Conservation (phyloP, 2,329 filamentous ascomycete species). For the Blastomyces percursus region DNA sequence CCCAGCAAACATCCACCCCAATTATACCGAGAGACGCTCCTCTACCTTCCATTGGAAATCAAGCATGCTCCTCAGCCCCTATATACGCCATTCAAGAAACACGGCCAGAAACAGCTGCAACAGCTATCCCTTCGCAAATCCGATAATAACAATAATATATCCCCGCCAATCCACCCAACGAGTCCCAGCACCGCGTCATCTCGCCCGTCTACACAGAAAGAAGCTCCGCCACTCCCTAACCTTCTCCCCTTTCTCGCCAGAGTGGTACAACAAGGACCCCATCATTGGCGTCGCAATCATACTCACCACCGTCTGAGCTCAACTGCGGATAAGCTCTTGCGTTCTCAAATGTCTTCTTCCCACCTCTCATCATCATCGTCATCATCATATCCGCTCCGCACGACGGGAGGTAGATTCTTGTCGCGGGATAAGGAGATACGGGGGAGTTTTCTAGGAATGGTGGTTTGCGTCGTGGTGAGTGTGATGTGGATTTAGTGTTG, state of each 20-base stretch:
- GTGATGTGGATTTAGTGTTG: constrained; percentile 1
- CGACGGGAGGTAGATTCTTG: neutral
- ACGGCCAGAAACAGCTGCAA: neutral
- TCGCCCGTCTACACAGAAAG: neutral
- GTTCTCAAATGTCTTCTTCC: neutral
- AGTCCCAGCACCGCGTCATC: neutral
- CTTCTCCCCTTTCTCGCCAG: neutral
- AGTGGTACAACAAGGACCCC: neutral
- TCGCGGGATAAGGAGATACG: constrained; percentile 3
- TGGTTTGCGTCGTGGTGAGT: constrained; percentile 1
- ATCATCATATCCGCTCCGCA: neutral
- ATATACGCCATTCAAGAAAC: neutral
- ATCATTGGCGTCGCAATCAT: no score
- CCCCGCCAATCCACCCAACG: neutral
- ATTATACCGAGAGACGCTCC: neutral
- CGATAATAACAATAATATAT: neutral
- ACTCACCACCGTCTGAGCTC: neutral
- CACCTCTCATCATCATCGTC: neutral
- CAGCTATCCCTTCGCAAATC: neutral
- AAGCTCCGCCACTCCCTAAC: neutral
- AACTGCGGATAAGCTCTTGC: neutral
- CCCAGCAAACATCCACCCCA: neutral
- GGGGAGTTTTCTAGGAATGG: constrained; percentile 7
- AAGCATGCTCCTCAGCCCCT: neutral
- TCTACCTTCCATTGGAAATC: neutral